These are phyloP conservation scores for Drosera spatulata DNA, from an alignment of 179 eudicot species.

Conservation along the genomic window DNA sequence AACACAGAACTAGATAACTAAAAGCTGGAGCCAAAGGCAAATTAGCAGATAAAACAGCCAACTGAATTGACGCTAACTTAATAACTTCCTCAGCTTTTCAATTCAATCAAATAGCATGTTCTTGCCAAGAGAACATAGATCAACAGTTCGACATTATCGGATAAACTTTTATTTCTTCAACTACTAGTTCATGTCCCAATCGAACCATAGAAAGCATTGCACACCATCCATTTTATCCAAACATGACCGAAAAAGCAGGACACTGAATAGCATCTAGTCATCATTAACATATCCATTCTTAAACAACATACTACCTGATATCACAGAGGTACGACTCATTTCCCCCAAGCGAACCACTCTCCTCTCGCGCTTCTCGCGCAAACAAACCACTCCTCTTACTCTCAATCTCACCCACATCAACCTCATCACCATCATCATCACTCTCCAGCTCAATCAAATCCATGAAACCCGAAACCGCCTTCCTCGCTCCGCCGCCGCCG, in stretches of 20 bases:
- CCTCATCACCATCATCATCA: conserved; percentile 25
- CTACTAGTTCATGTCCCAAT: too few species aligned
- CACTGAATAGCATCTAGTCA: neutral
- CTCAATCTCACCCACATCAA: conserved; percentile 17
- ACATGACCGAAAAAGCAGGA: neutral
- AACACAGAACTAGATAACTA: neutral
- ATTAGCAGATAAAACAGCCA: neutral
- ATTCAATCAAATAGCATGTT: neutral
- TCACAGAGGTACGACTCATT: conserved; percentile 66
- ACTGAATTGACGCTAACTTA: neutral
- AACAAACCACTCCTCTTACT: conserved; percentile 24
- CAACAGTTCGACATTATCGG: neutral
- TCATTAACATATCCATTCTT: conserved; percentile 2
- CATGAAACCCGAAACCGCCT: conserved; percentile 24
- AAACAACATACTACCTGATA: conserved; percentile 31
- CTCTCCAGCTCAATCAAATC: conserved; percentile 53
- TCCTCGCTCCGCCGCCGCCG: conserved; percentile 14
- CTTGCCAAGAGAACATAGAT: neutral
- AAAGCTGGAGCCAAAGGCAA: neutral
- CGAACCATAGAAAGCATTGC: too few species aligned
- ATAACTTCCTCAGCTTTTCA: neutral
- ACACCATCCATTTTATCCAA: too few species aligned
- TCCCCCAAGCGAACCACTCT: conserved; percentile 19
- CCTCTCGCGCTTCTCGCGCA: conserved; percentile 8
- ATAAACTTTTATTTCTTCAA: neutral